Evolutionary conservation across 257 asterid genomes (phyloP).

Genomic region (Mitragyna speciosa): DNA sequence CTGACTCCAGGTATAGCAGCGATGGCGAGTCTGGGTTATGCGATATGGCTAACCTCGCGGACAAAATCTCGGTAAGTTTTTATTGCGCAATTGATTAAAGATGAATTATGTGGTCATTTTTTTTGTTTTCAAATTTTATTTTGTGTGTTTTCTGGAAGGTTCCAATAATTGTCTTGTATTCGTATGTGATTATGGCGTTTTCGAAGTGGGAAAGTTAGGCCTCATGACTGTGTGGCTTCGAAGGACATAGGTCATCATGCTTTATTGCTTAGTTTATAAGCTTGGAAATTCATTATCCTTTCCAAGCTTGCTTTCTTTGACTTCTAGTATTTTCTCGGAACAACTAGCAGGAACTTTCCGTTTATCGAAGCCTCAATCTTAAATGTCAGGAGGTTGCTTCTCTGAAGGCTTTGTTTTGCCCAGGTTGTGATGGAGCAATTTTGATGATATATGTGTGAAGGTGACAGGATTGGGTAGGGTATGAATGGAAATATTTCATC

Average conservation of each 20-base stretch:
- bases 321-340: neutral
- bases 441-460: neutral
- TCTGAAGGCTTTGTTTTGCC: neutral
- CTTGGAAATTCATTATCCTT: neutral
- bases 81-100: neutral
- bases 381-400: neutral
- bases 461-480: neutral
- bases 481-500: neutral
- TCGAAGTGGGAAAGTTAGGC: neutral
- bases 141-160: neutral
- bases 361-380: neutral
- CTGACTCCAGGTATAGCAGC: slow-evolving; percentile 60
- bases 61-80: slow-evolving; percentile 60
- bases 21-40: slow-evolving; percentile 66
- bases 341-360: neutral
- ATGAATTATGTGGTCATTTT: neutral
- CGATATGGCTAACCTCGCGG: slow-evolving; percentile 60
- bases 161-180: neutral
- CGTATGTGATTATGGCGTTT: neutral
- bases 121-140: neutral
- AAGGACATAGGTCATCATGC: neutral
- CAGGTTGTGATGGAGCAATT: neutral
- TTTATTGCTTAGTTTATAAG: neutral
- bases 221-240: neutral
- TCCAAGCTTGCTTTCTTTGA: neutral